Conservation (phyloP, 176 grass and related monocot genomes). For the Pontederia paniculata region DNA sequence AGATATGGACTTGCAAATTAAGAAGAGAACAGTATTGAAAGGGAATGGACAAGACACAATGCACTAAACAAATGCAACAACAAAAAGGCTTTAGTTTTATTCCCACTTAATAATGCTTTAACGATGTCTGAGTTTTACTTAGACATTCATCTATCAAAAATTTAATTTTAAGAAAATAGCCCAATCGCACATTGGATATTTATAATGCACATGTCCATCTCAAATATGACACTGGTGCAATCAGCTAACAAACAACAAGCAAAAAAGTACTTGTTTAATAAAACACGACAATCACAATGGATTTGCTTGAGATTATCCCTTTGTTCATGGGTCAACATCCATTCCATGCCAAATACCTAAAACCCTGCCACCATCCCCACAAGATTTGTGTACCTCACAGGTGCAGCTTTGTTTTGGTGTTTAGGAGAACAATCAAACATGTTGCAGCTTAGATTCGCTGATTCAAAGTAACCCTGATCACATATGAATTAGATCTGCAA, state of each 20-base stretch:
- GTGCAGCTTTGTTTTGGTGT: not conserved
- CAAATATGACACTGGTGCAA: not conserved
- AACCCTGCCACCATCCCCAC: not conserved
- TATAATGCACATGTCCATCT: not conserved
- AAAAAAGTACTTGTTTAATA: not conserved
- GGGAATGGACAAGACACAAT: not conserved
- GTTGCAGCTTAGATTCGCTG: not conserved
- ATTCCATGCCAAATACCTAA: constrained; percentile 7
- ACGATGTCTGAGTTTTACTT: not conserved
- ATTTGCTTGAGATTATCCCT: constrained; percentile 16
- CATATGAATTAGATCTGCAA: too few species aligned
- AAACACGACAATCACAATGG: not conserved
- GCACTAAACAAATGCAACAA: not conserved
- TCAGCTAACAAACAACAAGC: not conserved
- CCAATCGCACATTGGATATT: not conserved
- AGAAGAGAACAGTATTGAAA: too few species aligned
- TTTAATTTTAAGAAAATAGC: not conserved
- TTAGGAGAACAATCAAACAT: not conserved
- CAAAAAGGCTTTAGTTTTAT: not conserved
- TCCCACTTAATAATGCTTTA: not conserved
- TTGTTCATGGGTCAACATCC: constrained; percentile 14
- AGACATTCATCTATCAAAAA: not conserved
- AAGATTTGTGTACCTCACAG: not conserved
- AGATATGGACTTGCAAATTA: not conserved
- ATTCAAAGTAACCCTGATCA: too few species aligned